These are phyloP conservation scores for Suillus ampliporus DNA, from an alignment of 768 basidiomycete species.

Conservation along the genomic window DNA sequence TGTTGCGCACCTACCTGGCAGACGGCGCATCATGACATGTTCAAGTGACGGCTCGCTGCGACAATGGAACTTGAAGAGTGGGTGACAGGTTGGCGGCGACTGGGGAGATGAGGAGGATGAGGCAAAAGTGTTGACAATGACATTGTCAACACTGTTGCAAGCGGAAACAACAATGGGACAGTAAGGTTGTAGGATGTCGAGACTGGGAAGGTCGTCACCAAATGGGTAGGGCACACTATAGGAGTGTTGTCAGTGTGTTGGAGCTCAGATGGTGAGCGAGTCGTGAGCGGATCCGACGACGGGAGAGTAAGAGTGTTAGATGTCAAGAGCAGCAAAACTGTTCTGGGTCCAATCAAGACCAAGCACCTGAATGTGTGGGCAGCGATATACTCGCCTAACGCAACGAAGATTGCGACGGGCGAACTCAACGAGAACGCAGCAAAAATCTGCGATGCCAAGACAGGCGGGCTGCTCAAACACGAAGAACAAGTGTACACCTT, in stretches of 20 bases:
- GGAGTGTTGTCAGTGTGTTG: neutral
- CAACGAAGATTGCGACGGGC: neutral
- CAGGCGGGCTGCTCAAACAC: neutral
- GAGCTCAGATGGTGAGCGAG: constrained; percentile 1
- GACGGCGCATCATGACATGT: neutral
- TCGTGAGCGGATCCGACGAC: neutral
- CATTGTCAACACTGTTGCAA: neutral
- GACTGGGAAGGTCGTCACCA: neutral
- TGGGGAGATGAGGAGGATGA: neutral
- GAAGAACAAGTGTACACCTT: neutral
- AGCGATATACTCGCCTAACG: neutral
- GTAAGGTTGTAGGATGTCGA: neutral
- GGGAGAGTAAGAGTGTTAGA: neutral
- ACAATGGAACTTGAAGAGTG: neutral
- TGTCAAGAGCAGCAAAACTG: neutral
- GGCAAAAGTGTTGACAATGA: neutral
- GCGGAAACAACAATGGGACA: neutral
- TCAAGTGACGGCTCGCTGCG: neutral
- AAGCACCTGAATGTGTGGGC: neutral
- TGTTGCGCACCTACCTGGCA: neutral
- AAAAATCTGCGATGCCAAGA: neutral
- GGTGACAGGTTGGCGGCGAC: neutral
- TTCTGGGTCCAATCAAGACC: neutral
- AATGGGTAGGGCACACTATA: neutral
- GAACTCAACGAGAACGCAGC: neutral